phyloP scores from a whole-genome alignment of 2,329 filamentous ascomycete genomes.

The Parastagonospora nodorum region DNA sequence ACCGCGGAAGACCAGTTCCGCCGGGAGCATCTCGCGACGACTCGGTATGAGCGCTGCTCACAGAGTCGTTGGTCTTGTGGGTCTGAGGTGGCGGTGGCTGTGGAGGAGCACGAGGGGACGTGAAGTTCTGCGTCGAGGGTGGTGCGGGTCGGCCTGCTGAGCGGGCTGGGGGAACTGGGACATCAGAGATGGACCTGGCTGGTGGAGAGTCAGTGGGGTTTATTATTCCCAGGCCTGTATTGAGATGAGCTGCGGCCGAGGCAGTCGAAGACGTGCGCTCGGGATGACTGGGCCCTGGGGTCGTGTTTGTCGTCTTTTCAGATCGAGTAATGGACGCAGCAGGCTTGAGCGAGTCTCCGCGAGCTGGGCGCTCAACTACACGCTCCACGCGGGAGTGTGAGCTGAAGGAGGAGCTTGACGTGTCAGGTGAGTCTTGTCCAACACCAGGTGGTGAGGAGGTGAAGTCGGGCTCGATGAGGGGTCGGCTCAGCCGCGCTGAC shows the following conservation, averaged over 20 bases:
- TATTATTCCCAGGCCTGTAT: slow-evolving; percentile 50
- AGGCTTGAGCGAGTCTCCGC: slow-evolving; percentile 66
- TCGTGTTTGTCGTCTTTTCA: slow-evolving; percentile 59
- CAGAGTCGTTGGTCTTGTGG: slow-evolving; percentile 51
- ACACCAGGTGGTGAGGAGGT: slow-evolving; percentile 47
- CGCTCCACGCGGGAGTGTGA: slow-evolving; percentile 36
- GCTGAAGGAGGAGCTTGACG: slow-evolving; percentile 44
- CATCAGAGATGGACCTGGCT: slow-evolving; percentile 49
- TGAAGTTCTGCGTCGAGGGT: slow-evolving; percentile 47
- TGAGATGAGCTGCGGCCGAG: slow-evolving; percentile 37
- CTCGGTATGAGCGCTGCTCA: slow-evolving; percentile 51
- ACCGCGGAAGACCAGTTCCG: slow-evolving; percentile 47
- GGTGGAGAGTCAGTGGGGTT: slow-evolving; percentile 51
- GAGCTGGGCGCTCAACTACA: slow-evolving; percentile 55
- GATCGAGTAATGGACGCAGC: slow-evolving; percentile 60
- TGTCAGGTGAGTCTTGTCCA: slow-evolving; percentile 40
- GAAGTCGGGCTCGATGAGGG: slow-evolving; percentile 40
- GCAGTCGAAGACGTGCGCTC: slow-evolving; percentile 48
- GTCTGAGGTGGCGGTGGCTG: slow-evolving; percentile 47
- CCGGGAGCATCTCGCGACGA: slow-evolving; percentile 35
- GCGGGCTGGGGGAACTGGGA: slow-evolving; percentile 52
- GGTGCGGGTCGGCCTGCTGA: slow-evolving; percentile 53
- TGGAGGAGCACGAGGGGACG: slow-evolving; percentile 52
- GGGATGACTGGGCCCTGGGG: slow-evolving; percentile 45
- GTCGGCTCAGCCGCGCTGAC: slow-evolving; percentile 38